A percentile compares a stretch with the other conserved stretches of the same genome.
Conservation (phyloP, 129 eudicot genomes). For the Oenanthe sinensis region DNA sequence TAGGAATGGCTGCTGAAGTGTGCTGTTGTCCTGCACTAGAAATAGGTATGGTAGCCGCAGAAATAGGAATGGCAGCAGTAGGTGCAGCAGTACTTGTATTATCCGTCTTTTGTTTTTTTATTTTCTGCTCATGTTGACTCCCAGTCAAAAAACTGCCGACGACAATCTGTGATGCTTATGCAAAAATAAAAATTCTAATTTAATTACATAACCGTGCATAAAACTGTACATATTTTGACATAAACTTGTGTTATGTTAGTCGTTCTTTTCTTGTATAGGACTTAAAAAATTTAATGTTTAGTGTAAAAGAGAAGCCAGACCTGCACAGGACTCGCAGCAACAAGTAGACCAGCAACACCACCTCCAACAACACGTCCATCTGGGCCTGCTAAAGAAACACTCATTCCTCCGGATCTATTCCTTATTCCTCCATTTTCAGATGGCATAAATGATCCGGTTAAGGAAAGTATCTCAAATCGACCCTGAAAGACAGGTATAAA, state of each 20-base stretch:
- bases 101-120: constrained; percentile 50
- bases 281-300: background rate
- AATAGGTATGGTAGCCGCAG: constrained; percentile 34
- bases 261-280: background rate
- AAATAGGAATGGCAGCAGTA: constrained; percentile 26
- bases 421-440: constrained; percentile 76
- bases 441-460: constrained; percentile 82
- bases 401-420: constrained; percentile 82
- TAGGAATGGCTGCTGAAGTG: constrained; percentile 29
- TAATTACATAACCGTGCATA: background rate
- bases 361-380: constrained; percentile 95
- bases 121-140: constrained; percentile 63
- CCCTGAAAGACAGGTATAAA: constrained; percentile 37
- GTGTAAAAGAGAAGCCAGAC: constrained; percentile 20
- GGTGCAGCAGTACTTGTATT: constrained; percentile 26
- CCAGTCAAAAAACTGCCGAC: constrained; percentile 73
- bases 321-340: constrained; percentile 89
- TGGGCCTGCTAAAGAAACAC: constrained; percentile 83
- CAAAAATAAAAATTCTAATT: background rate
- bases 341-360: constrained; percentile 78
- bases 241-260: background rate
- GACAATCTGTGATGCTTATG: constrained; percentile 46
- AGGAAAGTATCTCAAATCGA: constrained; percentile 78
- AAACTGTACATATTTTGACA: background rate
- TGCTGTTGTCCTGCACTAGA: constrained; percentile 24